These are phyloP conservation scores for Vanrija sp. DNA, from an alignment of 1,284 basidiomycete species.

Conservation along the genomic window DNA sequence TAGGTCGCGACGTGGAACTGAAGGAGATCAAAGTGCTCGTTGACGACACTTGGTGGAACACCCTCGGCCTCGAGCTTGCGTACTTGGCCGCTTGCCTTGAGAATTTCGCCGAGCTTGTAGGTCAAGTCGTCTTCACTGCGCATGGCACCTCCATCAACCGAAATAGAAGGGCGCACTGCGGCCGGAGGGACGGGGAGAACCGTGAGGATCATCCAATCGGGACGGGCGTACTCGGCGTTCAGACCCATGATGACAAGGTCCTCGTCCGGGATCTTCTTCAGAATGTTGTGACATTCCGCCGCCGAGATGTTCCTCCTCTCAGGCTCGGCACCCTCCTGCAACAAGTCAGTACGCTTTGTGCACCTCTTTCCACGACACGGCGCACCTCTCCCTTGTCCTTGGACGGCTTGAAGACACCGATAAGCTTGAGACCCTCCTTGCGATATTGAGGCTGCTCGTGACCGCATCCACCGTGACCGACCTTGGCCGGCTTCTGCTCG, in stretches of 20 bases:
- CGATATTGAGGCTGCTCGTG: slow-evolving; percentile 85
- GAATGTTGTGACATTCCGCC: slow-evolving; percentile 81
- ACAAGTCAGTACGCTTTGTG: not conserved
- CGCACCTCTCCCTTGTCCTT: slow-evolving; percentile 74
- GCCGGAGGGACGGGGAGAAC: slow-evolving; percentile 97
- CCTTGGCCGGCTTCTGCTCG: slow-evolving; percentile 21
- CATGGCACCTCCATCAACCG: slow-evolving; percentile 92
- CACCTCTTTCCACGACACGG: not conserved
- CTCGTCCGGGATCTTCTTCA: slow-evolving; percentile 86
- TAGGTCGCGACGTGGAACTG: slow-evolving; percentile 99
- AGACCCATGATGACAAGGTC: slow-evolving; percentile 91
- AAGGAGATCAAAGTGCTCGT: slow-evolving; percentile 92
- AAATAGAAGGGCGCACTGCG: slow-evolving; percentile 94
- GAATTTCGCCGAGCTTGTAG: slow-evolving; percentile 95
- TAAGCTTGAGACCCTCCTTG: slow-evolving; percentile 93
- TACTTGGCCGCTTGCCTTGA: slow-evolving; percentile 90
- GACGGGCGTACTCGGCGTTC: slow-evolving; percentile 91
- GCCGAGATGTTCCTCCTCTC: slow-evolving; percentile 87
- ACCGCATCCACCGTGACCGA: slow-evolving; percentile 91
- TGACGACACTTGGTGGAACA: slow-evolving; percentile 91
- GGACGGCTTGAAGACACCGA: slow-evolving; percentile 89
- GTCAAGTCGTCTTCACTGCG: slow-evolving; percentile 98
- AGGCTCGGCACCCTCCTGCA: slow-evolving; percentile 71
- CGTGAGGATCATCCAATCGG: slow-evolving; percentile 99
- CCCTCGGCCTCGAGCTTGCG: slow-evolving; percentile 93